Base-by-base conservation (phyloP, 495 filamentous ascomycete genomes). In the Penicillium taxi region DNA sequence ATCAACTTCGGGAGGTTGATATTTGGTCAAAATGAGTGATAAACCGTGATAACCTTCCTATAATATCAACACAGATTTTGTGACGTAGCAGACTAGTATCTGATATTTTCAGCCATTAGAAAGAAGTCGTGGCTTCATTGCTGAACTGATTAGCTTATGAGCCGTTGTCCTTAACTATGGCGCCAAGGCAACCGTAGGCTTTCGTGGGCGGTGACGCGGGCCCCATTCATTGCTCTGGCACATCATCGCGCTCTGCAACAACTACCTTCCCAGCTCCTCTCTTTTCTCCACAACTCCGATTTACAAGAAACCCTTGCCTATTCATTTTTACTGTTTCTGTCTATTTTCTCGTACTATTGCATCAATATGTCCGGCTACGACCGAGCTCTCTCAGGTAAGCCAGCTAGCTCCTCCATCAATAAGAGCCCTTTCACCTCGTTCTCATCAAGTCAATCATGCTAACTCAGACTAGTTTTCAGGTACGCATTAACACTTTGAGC, bases 371-470 rank as follows among this genome's bases (percentile, higher is more conserved):
- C 86, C 45, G 84, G 84, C 65, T 93, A 94, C 65, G 86, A 94
- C 61, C 82, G 86, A 86, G 86, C 86, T 67, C 79, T 94, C 61
- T 91, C 86, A 58, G 86, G 86, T 90, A 76, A 71, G 80, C 64
- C 47, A 56, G 49, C 50, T 57, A 46, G 50, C 50, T 53, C 41
- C 41, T 34, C n/a, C 35, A 42, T 20, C 38, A 26, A 14, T 35
- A 41, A 55, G 53, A 48, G 61, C 43, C 44, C 34, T 53, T 39
- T 26, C 37, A 25, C 52, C 29, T 40, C 21, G 26, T 39, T 25
- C 24, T 36, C 30, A 17, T 40, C 22, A 8, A 19, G 21, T 26
- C 21, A 32, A 25, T 7, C 12, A 17, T 42, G 34, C 45, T 56
- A 44, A 57, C 55, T 15, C 37, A 27, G 44, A 42, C 28, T 20